Evolutionary conservation across 75 land plant genomes (phyloP).

Genomic region (Picea glauca): DNA sequence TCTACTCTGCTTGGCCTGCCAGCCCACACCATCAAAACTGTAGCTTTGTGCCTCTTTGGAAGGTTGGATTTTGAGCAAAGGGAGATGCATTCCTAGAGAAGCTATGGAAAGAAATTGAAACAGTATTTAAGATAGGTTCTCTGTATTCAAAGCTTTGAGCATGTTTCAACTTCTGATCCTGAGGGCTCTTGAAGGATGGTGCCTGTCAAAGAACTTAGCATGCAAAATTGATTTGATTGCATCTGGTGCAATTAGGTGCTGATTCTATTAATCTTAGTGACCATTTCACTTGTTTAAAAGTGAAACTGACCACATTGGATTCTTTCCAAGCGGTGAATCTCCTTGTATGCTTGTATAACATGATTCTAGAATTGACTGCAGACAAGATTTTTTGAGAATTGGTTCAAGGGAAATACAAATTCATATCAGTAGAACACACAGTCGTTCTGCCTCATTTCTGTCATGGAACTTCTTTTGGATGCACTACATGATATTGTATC

Average conservation of each 20-base stretch:
- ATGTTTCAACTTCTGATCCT: not conserved
- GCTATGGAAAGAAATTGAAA: not conserved
- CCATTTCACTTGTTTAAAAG: not conserved
- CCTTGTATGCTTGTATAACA: not conserved
- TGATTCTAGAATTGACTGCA: not conserved
- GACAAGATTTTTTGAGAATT: not conserved
- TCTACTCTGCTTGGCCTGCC: not conserved
- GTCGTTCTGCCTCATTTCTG: not conserved
- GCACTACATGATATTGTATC: not conserved
- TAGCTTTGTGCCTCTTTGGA: not conserved
- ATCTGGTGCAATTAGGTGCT: not conserved
- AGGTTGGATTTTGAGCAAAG: not conserved
- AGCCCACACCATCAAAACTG: not conserved
- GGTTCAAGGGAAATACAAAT: not conserved
- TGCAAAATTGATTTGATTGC: not conserved
- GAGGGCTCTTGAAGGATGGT: slow-evolving; percentile 1
- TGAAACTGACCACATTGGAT: not conserved
- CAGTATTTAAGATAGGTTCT: not conserved
- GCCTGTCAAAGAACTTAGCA: not conserved
- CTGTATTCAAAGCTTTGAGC: not conserved
- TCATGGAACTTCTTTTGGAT: not conserved
- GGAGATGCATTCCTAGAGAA: not conserved
- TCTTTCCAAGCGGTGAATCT: not conserved
- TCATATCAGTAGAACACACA: not conserved
- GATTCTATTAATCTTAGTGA: not conserved